A percentile compares a stretch with the other conserved stretches of the same genome.
Conservation (phyloP, 2,329 filamentous ascomycete species). For the Neonectria sp. region DNA sequence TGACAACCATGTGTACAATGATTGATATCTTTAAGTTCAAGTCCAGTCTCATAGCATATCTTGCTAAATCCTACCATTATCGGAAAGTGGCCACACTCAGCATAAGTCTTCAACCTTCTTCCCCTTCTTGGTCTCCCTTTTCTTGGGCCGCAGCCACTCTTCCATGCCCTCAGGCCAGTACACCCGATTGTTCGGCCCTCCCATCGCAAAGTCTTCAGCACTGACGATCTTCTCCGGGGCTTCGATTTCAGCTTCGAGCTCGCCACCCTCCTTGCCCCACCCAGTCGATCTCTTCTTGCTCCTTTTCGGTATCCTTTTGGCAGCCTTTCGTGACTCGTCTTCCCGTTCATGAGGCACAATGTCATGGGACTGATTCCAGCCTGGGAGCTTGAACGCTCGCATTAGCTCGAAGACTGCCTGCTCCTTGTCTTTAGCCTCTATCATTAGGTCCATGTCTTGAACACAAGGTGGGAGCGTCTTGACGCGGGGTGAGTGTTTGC, state of each 20-base stretch:
- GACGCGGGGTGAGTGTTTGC: slow-evolving; percentile 89
- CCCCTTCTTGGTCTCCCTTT: slow-evolving; percentile 73
- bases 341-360: slow-evolving; percentile 82
- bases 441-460: slow-evolving; percentile 95
- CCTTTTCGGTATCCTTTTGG: slow-evolving; percentile 58
- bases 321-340: slow-evolving; percentile 76
- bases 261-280: slow-evolving; percentile 33
- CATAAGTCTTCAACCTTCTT: slow-evolving; percentile 53
- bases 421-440: slow-evolving; percentile 98
- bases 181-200: slow-evolving; percentile 83
- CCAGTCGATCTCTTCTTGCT: slow-evolving; percentile 55
- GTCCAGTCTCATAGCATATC: no score
- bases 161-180: slow-evolving; percentile 95
- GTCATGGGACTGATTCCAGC: slow-evolving; percentile 82
- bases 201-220: slow-evolving; percentile 86
- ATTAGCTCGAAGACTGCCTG: slow-evolving; percentile 96
- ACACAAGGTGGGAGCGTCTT: slow-evolving; percentile 86
- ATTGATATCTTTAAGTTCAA: no score
- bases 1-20: no score
- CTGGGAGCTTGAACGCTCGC: slow-evolving; percentile 87
- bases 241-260: slow-evolving; percentile 58
- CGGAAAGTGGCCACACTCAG: not conserved
- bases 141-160: slow-evolving; percentile 88
- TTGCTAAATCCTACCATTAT: not conserved
- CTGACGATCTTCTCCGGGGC: slow-evolving; percentile 64